Evolutionary conservation across 352 stramenopile genomes (phyloP).

Genomic region (Saprolegnia diclina): DNA sequence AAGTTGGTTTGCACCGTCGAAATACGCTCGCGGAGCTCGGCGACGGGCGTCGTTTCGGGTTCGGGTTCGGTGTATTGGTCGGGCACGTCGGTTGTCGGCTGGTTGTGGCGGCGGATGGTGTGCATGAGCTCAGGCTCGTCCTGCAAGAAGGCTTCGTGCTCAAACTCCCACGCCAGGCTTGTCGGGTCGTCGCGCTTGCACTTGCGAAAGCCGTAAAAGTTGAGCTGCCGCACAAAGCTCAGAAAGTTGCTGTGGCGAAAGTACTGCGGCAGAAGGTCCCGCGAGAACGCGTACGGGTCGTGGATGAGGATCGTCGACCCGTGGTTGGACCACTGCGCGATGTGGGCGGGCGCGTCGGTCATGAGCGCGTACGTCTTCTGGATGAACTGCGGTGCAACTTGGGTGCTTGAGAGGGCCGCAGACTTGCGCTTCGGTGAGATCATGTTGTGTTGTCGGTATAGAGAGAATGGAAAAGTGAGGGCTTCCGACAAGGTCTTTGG

Average conservation of each 20-base stretch:
- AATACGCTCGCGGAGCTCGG: not conserved
- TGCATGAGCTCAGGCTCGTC: constrained; percentile 76
- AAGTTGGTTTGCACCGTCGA: not conserved
- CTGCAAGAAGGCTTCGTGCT: constrained; percentile 84
- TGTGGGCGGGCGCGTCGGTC: not conserved
- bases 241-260: constrained; percentile 30
- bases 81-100: not conserved
- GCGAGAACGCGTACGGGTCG: constrained; percentile 20
- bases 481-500: not conserved
- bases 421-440: not conserved
- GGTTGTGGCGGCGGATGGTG: constrained; percentile 54
- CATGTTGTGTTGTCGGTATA: not conserved
- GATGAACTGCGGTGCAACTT: constrained; percentile 9
- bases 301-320: constrained; percentile 29
- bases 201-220: constrained; percentile 38
- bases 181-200: constrained; percentile 11
- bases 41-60: not conserved
- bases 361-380: constrained; percentile 14
- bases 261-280: constrained; percentile 29
- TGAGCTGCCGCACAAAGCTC: constrained; percentile 33
- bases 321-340: constrained; percentile 29
- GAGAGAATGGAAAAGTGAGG: not conserved
- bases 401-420: not conserved
- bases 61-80: not conserved
- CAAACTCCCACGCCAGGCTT: constrained; percentile 62